Conservation (phyloP, 2,329 filamentous ascomycete genomes). For the Trichoderma polysporum region DNA sequence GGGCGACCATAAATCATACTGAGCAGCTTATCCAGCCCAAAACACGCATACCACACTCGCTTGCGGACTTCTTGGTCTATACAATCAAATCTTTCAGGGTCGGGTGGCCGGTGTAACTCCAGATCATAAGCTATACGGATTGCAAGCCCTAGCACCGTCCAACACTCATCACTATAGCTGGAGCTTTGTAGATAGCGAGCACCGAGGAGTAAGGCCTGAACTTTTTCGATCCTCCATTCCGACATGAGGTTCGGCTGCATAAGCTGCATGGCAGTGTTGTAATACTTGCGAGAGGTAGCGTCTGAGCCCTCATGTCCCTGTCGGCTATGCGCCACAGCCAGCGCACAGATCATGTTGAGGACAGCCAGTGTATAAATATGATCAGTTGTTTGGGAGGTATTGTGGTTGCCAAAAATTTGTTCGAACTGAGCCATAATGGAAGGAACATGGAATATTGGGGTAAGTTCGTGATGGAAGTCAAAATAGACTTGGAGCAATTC, state of each 20-base stretch:
- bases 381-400: not conserved
- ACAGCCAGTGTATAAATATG: not conserved
- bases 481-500: constrained; percentile 4
- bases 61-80: constrained; percentile 14
- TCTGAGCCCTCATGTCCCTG: not conserved
- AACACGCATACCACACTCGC: constrained; percentile 13
- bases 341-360: constrained; percentile 12
- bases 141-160: constrained; percentile 6
- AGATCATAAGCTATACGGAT: constrained; percentile 12
- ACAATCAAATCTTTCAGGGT: not conserved
- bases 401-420: not conserved
- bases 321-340: constrained; percentile 1
- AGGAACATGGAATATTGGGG: constrained; percentile 13
- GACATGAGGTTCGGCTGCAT: constrained; percentile 8
- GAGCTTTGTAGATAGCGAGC: constrained; percentile 13
- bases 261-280: constrained; percentile 13
- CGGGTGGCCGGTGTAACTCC: not conserved
- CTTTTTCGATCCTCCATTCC: constrained; percentile 13
- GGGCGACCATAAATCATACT: constrained; percentile 19
- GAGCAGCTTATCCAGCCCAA: constrained; percentile 10
- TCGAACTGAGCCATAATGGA: constrained; percentile 7
- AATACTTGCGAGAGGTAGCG: not conserved
- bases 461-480: constrained; percentile 10
- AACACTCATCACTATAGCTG: constrained; percentile 13
- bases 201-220: constrained; percentile 11